phyloP scores from a whole-genome alignment of 768 basidiomycete genomes.

The Boletus vinaceobasis region DNA sequence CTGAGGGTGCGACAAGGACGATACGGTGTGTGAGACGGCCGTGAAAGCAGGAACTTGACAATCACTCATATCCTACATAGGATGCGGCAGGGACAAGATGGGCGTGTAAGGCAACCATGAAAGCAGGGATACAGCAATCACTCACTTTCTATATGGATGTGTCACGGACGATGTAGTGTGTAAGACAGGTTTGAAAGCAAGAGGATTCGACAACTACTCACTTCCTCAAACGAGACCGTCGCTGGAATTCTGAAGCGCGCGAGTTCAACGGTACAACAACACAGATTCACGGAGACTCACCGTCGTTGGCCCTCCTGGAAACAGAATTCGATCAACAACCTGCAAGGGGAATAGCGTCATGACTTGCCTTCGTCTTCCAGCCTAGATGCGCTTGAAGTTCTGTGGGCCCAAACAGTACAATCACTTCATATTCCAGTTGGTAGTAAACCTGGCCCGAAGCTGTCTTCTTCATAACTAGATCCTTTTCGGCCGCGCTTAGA shows the following conservation, averaged over 20 bases:
- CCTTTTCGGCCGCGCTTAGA: not conserved
- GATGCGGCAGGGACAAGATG: no score
- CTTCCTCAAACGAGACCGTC: not conserved
- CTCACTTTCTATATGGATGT: no score
- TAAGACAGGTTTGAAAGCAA: no score
- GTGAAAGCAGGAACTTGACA: no score
- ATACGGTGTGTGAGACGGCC: no score
- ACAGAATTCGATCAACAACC: not conserved
- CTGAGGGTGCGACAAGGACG: no score
- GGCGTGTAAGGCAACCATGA: no score
- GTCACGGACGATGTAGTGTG: no score
- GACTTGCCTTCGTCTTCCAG: slow-evolving; percentile 11
- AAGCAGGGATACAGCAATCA: no score
- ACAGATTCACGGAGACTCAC: not conserved
- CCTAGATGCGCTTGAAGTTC: slow-evolving; percentile 8
- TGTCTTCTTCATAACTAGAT: not conserved
- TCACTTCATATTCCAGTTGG: slow-evolving; percentile 13
- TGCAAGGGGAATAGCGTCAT: not conserved
- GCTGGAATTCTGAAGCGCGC: slow-evolving; percentile 1
- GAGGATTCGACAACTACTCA: no score
- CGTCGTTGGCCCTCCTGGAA: slow-evolving; percentile 2
- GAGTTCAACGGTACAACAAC: not conserved
- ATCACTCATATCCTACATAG: no score
- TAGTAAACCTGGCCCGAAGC: slow-evolving; percentile 1
- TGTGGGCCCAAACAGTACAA: slow-evolving; percentile 6